Evolutionary conservation across 306 rosid species (phyloP).

Genomic region (Adenanthera pavonina): DNA sequence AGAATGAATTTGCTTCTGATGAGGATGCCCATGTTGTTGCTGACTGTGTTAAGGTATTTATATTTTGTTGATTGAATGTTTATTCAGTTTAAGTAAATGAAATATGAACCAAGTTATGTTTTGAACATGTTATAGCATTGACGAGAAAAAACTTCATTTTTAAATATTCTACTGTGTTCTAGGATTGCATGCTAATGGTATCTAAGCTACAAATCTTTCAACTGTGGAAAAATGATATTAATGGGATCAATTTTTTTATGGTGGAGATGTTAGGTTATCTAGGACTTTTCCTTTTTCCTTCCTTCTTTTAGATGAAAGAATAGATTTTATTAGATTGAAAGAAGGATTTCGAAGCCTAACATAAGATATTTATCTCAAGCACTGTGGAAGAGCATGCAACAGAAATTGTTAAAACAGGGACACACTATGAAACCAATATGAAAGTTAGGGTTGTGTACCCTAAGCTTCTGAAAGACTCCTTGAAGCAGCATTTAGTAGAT

Average conservation of each 20-base stretch:
- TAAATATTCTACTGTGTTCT: not conserved
- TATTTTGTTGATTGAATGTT: constrained; percentile 14
- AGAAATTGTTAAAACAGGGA: not conserved
- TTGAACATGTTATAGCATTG: constrained; percentile 9
- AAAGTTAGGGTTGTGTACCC: not conserved
- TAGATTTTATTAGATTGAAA: not conserved
- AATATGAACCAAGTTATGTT: not conserved
- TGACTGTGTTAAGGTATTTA: constrained; percentile 92
- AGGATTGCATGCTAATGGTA: not conserved
- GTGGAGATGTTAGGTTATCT: not conserved
- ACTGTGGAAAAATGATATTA: not conserved
- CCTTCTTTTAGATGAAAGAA: not conserved
- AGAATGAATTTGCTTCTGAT: constrained; percentile 79
- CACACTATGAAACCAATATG: not conserved
- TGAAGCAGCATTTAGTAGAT: not conserved
- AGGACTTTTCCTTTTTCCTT: not conserved
- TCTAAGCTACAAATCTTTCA: constrained; percentile 13
- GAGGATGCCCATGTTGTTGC: constrained; percentile 99
- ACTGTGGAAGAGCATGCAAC: not conserved
- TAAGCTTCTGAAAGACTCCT: not conserved
- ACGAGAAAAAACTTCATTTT: constrained; percentile 4
- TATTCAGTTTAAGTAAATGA: not conserved
- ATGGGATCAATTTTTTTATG: constrained; percentile 3
- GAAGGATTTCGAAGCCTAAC: not conserved
- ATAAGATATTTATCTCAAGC: not conserved